Conservation (phyloP, 2,329 filamentous ascomycete species). For the Epichloe brachyelytri region DNA sequence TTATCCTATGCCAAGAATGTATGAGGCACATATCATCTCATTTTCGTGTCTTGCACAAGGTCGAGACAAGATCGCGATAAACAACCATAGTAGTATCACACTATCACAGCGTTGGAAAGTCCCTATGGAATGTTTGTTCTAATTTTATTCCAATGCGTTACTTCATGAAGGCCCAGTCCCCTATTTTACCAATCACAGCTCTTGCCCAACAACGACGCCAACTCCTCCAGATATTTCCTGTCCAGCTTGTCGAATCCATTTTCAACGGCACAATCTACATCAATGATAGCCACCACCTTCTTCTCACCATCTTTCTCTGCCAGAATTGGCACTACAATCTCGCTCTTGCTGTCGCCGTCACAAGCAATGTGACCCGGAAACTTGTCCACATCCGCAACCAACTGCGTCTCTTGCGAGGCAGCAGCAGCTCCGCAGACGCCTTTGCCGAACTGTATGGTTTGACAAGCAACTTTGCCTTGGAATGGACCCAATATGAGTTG, state of each 20-base stretch:
- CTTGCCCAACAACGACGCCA: slow-evolving; percentile 45
- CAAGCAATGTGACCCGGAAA: slow-evolving; percentile 78
- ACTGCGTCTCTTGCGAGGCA: slow-evolving; percentile 43
- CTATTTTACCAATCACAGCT: slow-evolving; percentile 50
- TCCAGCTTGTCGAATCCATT: slow-evolving; percentile 60
- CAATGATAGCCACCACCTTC: slow-evolving; percentile 60
- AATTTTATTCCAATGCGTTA: background rate
- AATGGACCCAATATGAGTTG: slow-evolving; percentile 69
- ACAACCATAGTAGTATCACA: background rate
- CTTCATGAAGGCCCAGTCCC: background rate
- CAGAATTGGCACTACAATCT: slow-evolving; percentile 69
- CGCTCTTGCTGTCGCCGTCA: slow-evolving; percentile 61
- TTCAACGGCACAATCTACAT: slow-evolving; percentile 59
- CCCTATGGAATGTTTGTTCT: background rate
- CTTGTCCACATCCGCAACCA: slow-evolving; percentile 55
- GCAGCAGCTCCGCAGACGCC: slow-evolving; percentile 69
- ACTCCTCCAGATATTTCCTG: slow-evolving; percentile 47
- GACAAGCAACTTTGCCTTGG: slow-evolving; percentile 68
- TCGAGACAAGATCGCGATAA: too few relatives aligned
- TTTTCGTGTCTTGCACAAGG: background rate
- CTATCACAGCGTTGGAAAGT: background rate
- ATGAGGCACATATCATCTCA: background rate
- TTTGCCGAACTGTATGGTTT: slow-evolving; percentile 58
- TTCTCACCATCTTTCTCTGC: slow-evolving; percentile 16
- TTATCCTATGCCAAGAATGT: background rate